phyloP scores from a whole-genome alignment of 768 basidiomycete species.

The Amanita molliuscula region DNA sequence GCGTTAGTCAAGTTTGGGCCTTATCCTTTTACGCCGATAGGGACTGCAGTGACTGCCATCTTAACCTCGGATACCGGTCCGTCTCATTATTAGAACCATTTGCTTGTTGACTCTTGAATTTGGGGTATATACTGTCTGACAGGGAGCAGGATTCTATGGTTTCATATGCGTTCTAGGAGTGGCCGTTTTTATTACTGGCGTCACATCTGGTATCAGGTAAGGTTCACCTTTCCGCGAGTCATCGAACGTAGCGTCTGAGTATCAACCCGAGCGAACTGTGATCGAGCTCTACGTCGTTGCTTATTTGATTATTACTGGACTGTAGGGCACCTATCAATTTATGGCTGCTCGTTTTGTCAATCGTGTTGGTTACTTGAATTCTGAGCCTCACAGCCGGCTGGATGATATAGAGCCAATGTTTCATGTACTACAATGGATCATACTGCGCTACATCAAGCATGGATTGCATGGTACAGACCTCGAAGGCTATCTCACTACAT shows the following conservation, averaged over 20 bases:
- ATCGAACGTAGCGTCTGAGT: neutral
- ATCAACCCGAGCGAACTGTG: too few species aligned
- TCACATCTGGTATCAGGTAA: slow-evolving; percentile 1
- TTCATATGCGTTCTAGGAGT: neutral
- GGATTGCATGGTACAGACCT: too few species aligned
- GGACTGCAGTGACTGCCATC: slow-evolving; percentile 6
- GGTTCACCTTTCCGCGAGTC: neutral
- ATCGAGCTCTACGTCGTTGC: too few species aligned
- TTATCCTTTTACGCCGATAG: slow-evolving; percentile 7
- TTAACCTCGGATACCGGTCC: slow-evolving; percentile 6
- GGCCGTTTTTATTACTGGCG: neutral
- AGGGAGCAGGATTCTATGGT: neutral
- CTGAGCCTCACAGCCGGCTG: too few species aligned
- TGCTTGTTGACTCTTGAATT: neutral
- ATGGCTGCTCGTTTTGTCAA: too few species aligned
- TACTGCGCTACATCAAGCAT: too few species aligned
- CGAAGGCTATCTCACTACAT: too few species aligned
- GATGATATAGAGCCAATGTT: too few species aligned
- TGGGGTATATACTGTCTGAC: slow-evolving; percentile 3
- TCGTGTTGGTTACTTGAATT: too few species aligned
- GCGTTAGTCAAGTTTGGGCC: slow-evolving; percentile 6
- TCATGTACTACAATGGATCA: too few species aligned
- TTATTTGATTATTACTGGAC: too few species aligned
- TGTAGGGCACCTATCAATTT: too few species aligned
- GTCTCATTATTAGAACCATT: neutral